A percentile compares a stretch with the other conserved stretches of the same genome.
Conservation (phyloP, 345 rosid species). For the Moringa oleifera region DNA sequence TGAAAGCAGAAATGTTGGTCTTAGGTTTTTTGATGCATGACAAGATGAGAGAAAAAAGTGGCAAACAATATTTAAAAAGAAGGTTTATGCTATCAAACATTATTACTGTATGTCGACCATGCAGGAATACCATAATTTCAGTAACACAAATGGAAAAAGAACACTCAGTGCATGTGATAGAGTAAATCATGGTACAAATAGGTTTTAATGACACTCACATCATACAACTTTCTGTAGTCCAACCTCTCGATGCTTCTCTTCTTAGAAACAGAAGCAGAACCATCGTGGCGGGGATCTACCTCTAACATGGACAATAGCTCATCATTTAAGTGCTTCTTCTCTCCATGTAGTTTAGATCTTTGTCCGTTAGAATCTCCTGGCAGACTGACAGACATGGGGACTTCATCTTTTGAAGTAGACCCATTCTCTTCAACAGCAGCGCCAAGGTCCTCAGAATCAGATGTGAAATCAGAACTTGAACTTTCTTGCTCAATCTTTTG, state of each 20-base stretch:
- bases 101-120: background rate
- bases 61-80: background rate
- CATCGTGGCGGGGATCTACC: constrained; percentile 35
- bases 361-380: constrained; percentile 16
- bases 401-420: constrained; percentile 33
- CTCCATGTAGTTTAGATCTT: constrained; percentile 25
- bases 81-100: background rate
- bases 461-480: constrained; percentile 70
- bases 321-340: constrained; percentile 17
- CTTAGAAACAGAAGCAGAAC: constrained; percentile 29
- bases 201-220: constrained; percentile 51
- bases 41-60: background rate
- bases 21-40: background rate
- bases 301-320: constrained; percentile 30
- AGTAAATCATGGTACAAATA: background rate
- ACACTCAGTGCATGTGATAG: background rate
- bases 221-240: constrained; percentile 86
- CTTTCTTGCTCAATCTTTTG: constrained; percentile 38
- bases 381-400: constrained; percentile 3
- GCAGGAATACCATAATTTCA: background rate
- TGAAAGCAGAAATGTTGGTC: background rate
- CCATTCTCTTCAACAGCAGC: constrained; percentile 24
- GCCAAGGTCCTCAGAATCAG: constrained; percentile 74
- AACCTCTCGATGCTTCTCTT: constrained; percentile 62
- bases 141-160: background rate